Evolutionary conservation across 2,329 filamentous ascomycete species (phyloP).

Genomic region (Aspergillus thermomutatus): DNA sequence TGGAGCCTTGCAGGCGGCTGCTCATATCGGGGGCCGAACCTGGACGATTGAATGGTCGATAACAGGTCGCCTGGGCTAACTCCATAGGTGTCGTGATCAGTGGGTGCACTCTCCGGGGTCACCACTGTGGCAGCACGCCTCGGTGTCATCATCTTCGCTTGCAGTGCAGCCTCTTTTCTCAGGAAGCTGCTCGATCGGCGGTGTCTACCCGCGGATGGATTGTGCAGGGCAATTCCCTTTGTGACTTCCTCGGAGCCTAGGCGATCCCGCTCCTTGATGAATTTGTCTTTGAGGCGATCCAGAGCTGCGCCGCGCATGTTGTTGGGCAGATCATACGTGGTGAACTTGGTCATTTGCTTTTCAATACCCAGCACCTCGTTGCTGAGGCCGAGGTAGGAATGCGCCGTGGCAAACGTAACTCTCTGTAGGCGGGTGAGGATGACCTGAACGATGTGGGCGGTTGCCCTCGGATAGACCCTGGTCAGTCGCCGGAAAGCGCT

Average conservation of each 20-base stretch:
- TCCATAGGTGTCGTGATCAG: conserved; percentile 38
- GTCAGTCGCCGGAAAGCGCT: conserved; percentile 92
- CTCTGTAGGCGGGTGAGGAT: conserved; percentile 91
- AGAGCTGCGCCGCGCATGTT: conserved; percentile 80
- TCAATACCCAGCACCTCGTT: conserved; percentile 91
- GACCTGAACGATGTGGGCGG: conserved; percentile 95
- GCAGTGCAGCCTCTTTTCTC: conserved; percentile 73
- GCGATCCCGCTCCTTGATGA: conserved; percentile 77
- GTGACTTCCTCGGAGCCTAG: conserved; percentile 74
- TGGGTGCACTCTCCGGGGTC: conserved; percentile 18
- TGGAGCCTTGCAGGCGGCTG: conserved; percentile 29
- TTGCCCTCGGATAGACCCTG: conserved; percentile 90
- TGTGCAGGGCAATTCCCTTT: conserved; percentile 95
- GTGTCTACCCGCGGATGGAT: conserved; percentile 63
- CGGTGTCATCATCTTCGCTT: conserved; percentile 57
- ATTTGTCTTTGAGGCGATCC: conserved; percentile 87
- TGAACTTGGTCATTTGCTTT: conserved; percentile 89
- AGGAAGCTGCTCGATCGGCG: conserved; percentile 71
- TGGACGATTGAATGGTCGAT: conserved; percentile 69
- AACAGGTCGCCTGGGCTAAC: conserved; percentile 75
- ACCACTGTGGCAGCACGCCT: conserved; percentile 20
- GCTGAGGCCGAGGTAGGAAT: conserved; percentile 88
- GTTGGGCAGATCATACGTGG: conserved; percentile 86
- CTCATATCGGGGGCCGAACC: conserved; percentile 54
- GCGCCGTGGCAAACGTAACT: conserved; percentile 90